A percentile compares a stretch with the other conserved stretches of the same genome.
These are phyloP conservation scores for Monascus purpureus DNA, from an alignment of 495 filamentous ascomycete species.

Conservation along the genomic window DNA sequence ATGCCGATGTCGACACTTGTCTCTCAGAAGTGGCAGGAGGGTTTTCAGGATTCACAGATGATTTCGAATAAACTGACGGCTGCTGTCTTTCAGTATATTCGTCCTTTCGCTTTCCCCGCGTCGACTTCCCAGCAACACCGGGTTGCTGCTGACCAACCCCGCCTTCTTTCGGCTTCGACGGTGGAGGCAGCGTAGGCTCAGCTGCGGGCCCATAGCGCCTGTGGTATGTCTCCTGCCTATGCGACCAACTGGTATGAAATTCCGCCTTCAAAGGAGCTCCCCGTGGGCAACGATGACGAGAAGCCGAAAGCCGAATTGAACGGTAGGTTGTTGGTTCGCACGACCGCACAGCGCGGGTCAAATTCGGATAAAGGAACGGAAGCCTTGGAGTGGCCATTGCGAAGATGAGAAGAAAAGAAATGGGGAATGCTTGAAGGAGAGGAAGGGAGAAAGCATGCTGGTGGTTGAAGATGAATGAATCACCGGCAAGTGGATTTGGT, in stretches of 20 bases:
- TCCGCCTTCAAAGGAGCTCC: conserved; percentile 9
- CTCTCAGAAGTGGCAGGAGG: conserved; percentile 1
- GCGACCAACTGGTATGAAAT: conserved; percentile 28
- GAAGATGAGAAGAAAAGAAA: neutral
- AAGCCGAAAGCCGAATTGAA: conserved; percentile 13
- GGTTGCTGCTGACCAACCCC: conserved; percentile 1
- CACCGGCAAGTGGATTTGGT: conserved; percentile 10
- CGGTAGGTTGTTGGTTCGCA: conserved; percentile 22
- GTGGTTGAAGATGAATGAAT: neutral
- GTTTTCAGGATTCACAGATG: neutral
- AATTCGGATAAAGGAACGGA: conserved; percentile 61
- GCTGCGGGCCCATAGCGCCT: conserved; percentile 39
- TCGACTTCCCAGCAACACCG: conserved; percentile 4
- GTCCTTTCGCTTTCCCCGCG: neutral
- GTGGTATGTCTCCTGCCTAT: conserved; percentile 28
- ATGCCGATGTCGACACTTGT: conserved; percentile 6
- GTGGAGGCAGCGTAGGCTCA: conserved; percentile 29
- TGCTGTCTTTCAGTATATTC: neutral
- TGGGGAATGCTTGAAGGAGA: conserved; percentile 6
- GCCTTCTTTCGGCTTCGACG: conserved; percentile 13
- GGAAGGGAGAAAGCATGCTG: conserved; percentile 4
- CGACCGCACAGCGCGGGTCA: conserved; percentile 34
- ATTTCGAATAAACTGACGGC: neutral
- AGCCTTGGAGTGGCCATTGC: conserved; percentile 54
- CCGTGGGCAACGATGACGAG: conserved; percentile 5